A percentile compares a stretch with the other conserved stretches of the same genome.
These are phyloP conservation scores for Sechiopsis laciniata DNA, from an alignment of 306 rosid species.

Conservation along the genomic window DNA sequence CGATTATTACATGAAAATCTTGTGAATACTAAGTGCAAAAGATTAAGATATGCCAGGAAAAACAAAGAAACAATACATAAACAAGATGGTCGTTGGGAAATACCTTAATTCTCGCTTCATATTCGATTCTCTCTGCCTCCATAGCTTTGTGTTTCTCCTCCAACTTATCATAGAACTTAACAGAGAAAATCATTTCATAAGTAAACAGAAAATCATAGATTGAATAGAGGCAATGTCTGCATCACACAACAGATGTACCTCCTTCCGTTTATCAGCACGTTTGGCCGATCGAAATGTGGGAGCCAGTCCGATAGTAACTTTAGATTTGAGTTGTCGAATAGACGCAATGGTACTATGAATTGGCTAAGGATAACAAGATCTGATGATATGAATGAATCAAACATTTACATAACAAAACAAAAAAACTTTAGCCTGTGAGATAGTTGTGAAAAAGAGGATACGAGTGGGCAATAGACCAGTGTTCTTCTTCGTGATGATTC, in stretches of 20 bases:
- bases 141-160: constrained; percentile 88
- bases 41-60: no score
- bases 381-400: constrained; percentile 6
- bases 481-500: constrained; percentile 74
- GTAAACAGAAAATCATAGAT: constrained; percentile 21
- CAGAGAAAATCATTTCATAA: constrained; percentile 22
- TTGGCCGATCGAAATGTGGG: constrained; percentile 52
- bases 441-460: constrained; percentile 58
- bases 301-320: constrained; percentile 82
- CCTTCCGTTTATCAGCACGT: constrained; percentile 88
- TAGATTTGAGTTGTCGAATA: constrained; percentile 50
- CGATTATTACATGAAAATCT: background rate
- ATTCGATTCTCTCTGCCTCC: constrained; percentile 73
- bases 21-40: no score
- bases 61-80: no score
- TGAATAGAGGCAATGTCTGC: constrained; percentile 24
- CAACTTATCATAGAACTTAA: constrained; percentile 65
- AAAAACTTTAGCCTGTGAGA: background rate
- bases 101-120: constrained; percentile 78
- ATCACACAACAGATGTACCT: constrained; percentile 38
- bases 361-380: constrained; percentile 44
- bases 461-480: constrained; percentile 75
- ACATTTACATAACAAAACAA: background rate
- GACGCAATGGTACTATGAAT: constrained; percentile 53
- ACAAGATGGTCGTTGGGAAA: constrained; percentile 5